Base-by-base conservation (phyloP, 2,329 filamentous ascomycete genomes). In the Xylaria sp. region DNA sequence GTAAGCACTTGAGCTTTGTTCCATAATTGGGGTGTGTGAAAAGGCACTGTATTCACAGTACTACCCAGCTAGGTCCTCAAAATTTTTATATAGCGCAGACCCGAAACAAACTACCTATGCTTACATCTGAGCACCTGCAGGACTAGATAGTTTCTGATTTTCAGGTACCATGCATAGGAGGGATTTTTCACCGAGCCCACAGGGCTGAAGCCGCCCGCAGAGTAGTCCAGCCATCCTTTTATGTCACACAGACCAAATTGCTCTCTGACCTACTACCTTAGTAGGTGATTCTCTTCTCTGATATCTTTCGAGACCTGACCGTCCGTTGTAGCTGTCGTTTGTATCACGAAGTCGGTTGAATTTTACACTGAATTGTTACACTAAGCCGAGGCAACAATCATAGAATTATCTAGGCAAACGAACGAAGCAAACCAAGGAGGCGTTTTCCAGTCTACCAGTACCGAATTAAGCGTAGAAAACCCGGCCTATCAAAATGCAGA, bases 141-240 rank as follows among this genome's bases (percentile, higher is more conserved):
- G 13, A 22, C 22, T 22, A 45, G 42, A 25, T 47, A n/a, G 27
- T 20, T 27, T 42, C 20, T 45, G 2, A 39, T 9, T n/a, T 27
- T 29, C 25, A 31, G 13, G 29, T 50, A 10, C 31, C 39, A 5
- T 25, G 20, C 31, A 42, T 39, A 59, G 2, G 31, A 27, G 49
- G 42, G 11, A 55, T 36, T 31, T 25, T 15, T 53, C 39, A 36
- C 55, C 45, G 38, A 61, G 39, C 39, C 59, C 38, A 49, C 59
- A 57, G 38, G 60, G 63, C 63, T 66, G 54, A 56, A 65, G 51
- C 65, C 39, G 39, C 63, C 20, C 42, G 39, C 31, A 61, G 50
- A 47, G 59, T n/a, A 58, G 56, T 38, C 22, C 57, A 58, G 49
- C 47, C 27, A 63, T 44, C 33, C n/a, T 29, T 11, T 42, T 11